Evolutionary conservation across 306 rosid genomes (phyloP).

Genomic region (Astragalus glycyphyllos): DNA sequence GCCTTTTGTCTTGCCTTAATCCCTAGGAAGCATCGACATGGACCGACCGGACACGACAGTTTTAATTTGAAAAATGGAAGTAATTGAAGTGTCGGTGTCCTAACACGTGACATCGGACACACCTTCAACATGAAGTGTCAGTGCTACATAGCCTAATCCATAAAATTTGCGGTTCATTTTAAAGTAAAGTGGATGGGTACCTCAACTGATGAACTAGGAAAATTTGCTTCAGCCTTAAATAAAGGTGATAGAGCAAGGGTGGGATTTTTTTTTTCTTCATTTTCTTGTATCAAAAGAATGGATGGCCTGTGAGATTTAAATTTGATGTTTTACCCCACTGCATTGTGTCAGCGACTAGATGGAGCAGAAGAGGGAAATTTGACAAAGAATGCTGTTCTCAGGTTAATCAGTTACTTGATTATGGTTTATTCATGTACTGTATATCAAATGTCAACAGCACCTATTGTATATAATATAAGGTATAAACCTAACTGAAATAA

Average conservation of each 20-base stretch:
- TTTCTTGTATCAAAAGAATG: conserved; percentile 22
- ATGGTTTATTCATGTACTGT: conserved; percentile 40
- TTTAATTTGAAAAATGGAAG: too few species aligned
- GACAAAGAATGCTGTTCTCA: conserved; percentile 54
- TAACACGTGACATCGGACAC: too few species aligned
- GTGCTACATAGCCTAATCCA: too few species aligned
- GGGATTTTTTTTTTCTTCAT: conserved; percentile 31
- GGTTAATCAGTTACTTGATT: conserved; percentile 47
- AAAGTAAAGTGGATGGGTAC: neutral
- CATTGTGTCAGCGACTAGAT: conserved; percentile 57
- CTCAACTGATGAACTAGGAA: conserved; percentile 14
- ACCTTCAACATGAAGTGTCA: too few species aligned
- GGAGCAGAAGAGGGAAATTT: conserved; percentile 53
- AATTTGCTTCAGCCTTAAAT: conserved; percentile 26
- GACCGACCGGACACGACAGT: too few species aligned
- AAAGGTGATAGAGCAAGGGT: conserved; percentile 25
- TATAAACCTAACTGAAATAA: conserved; percentile 29
- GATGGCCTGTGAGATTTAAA: conserved; percentile 13
- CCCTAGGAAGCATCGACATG: too few species aligned
- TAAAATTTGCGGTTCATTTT: conserved; percentile 14
- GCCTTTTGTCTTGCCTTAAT: neutral
- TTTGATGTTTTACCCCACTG: conserved; percentile 59
- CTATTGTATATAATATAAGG: conserved; percentile 12
- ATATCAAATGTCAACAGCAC: conserved; percentile 11
- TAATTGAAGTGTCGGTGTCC: too few species aligned